A percentile compares a stretch with the other conserved stretches of the same genome.
These are phyloP conservation scores for Tuber calosporum DNA, from an alignment of 495 filamentous ascomycete genomes.

Conservation along the genomic window DNA sequence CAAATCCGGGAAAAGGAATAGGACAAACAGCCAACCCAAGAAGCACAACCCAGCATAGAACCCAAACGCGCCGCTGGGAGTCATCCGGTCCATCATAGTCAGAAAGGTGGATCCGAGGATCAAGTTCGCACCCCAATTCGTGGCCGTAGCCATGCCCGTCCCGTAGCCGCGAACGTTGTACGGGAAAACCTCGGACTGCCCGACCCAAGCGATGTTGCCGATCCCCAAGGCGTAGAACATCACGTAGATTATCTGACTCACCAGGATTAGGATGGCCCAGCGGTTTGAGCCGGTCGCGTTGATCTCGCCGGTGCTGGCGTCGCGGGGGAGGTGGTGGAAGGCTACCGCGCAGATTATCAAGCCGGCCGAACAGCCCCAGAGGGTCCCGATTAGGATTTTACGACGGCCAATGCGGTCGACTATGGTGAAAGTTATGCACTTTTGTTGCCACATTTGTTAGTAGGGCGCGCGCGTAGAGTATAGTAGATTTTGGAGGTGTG, in stretches of 20 bases:
- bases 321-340: conserved; percentile 50
- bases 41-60: conserved; percentile 65
- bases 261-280: conserved; percentile 25
- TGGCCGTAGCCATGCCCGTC: conserved; percentile 70
- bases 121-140: conserved; percentile 84
- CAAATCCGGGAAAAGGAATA: conserved; percentile 75
- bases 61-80: conserved; percentile 67
- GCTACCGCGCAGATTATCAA: conserved; percentile 47
- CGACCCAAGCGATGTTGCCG: conserved; percentile 79
- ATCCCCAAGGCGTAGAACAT: conserved; percentile 77
- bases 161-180: conserved; percentile 73
- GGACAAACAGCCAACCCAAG: conserved; percentile 59
- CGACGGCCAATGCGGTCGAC: conserved; percentile 50
- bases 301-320: conserved; percentile 33
- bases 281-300: conserved; percentile 23
- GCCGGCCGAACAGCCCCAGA: conserved; percentile 42
- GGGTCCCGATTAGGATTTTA: conserved; percentile 46
- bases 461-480: neutral
- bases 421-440: conserved; percentile 48
- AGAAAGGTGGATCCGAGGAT: conserved; percentile 81
- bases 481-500: neutral
- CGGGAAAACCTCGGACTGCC: conserved; percentile 84
- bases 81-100: conserved; percentile 72
- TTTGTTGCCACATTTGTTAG: neutral
- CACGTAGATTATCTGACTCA: conserved; percentile 59